A percentile compares a stretch with the other conserved stretches of the same genome.
phyloP scores from a whole-genome alignment of 208 protist species.

The Acanthamoeba sp. region DNA sequence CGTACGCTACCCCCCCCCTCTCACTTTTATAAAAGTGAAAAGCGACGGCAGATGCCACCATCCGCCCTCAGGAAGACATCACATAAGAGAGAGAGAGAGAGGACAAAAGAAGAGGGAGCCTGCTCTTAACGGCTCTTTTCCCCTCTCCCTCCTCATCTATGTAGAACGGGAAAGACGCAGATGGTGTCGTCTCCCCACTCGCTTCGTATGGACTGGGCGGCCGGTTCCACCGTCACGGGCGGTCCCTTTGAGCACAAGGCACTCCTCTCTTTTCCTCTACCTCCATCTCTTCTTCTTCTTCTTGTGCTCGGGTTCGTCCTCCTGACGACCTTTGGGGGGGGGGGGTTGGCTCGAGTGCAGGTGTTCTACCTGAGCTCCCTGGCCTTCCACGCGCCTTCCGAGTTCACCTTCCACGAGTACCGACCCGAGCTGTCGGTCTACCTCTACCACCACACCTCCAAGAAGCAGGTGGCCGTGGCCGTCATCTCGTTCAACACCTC shows the following conservation, averaged over 20 bases:
- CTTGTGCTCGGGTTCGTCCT: too few relatives aligned
- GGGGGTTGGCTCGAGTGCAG: background rate
- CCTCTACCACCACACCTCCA: conserved; percentile 67
- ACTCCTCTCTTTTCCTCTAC: background rate
- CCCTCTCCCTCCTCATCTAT: too few relatives aligned
- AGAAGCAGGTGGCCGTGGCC: conserved; percentile 69
- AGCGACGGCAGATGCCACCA: too few relatives aligned
- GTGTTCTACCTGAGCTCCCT: conserved; percentile 53
- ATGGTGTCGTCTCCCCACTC: conserved; percentile 35
- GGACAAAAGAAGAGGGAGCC: too few relatives aligned
- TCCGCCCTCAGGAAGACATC: too few relatives aligned
- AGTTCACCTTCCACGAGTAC: conserved; percentile 9
- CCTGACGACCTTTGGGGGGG: background rate
- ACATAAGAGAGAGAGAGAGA: too few relatives aligned
- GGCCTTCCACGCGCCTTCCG: conserved; percentile 43
- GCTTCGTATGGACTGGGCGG: conserved; percentile 62
- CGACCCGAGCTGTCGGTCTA: conserved; percentile 48
- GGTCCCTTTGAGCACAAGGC: conserved; percentile 49
- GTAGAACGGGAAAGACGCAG: background rate
- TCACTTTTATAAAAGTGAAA: background rate
- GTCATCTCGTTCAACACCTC: conserved; percentile 62
- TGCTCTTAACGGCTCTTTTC: too few relatives aligned
- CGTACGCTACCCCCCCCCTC: background rate
- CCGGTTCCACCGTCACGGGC: conserved; percentile 36
- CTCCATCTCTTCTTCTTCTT: background rate